Evolutionary conservation across 352 stramenopile species (phyloP), one percentile per base, ranked within the genome.

Genomic region (Thalassiosira hispida): DNA sequence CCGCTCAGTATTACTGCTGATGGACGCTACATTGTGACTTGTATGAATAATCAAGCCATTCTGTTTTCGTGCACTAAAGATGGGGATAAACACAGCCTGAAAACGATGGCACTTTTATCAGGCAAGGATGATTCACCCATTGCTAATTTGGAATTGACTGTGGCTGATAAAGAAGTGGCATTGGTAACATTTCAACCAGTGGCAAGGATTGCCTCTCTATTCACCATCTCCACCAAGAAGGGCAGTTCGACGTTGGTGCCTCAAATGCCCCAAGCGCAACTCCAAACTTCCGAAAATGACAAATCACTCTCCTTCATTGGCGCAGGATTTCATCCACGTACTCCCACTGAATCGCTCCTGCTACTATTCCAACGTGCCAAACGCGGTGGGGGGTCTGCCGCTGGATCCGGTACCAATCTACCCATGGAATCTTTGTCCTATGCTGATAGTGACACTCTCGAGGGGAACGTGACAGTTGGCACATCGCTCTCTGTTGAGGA

Each of bases 381-480:
- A 8, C 47, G 56, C 20, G 3, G 16, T 16, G 65, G 35, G 12
- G 29, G 64, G 16, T 55, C 22, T 33, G 49, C 67, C 18, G n/a
- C 40, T 31, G 64, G 56, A 40, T 69, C 35, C 1, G 46, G 62
- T 40, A 69, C 69, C 2, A 64, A 46, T 22, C 51, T 85, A 5
- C 65, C 64, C 20, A 85, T 77, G 56, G 64, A 85, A 64, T 53
- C 49, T 0, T 22, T 80, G 11, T 29, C 70, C 1, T 73, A 65
- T 69, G 52, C 38, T 4, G 22, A 56, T 46, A 14, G 49, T 31
- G 20, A 49, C n/a, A n/a, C n/a, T 23, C 33, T 44, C 3, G 47
- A 75, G 33, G 76, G 53, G 9, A 76, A 31, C 5, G 53, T 76
- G 2, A 57, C 51, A 11, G 55, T 66, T 18, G 74, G 67, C 0